Base-by-base conservation (phyloP, 1,284 basidiomycete genomes). In the Ganoderma sinense region DNA sequence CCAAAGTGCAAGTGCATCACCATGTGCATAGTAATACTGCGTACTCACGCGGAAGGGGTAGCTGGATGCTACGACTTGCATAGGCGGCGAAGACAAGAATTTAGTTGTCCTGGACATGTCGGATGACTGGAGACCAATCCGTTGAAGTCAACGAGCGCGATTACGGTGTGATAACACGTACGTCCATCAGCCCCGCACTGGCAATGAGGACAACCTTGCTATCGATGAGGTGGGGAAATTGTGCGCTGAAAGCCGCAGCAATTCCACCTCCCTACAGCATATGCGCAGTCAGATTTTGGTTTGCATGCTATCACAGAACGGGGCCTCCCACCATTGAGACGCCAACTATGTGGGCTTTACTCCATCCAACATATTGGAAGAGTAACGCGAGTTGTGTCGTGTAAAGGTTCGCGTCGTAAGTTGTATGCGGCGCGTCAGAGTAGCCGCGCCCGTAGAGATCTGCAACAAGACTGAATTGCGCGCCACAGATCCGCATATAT, bases 401-500 rank as follows among this genome's bases (percentile, higher is more conserved):
- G 78, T 92, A 91, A 6, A 94, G 82, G 3, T 82, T 80, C 2
- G 85, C 81, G 72, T 91, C 86, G 77, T 94, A 93, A 2, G 85
- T 86, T 7, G 85, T 86, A 40, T 88, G 84, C 0, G 91, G 93
- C 1, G 92, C 92, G 72, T 93, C 93, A 0, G 91, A 92, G 78
- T 94, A 94, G 11, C 93, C 93, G 43, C 93, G 86, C 18, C 93
- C 93, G 70, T 93, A 94, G 18, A 94, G 82, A 80, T 94, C 93
- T 93, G 59, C 8, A 58, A 39, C 58, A 45, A 65, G 5, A 20
- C 23, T 48, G 33, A 13, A 55, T 48, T 64, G 33, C 18, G 31
- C 36, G 62, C 20, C 29, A 45, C 14, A 63, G n/a, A 26, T 26
- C n/a, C 10, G 31, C 16, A 63, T 45, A 33, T 63, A 63, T 16